phyloP scores from a whole-genome alignment of 208 protist genomes.

The Crithidia fasciculata region DNA sequence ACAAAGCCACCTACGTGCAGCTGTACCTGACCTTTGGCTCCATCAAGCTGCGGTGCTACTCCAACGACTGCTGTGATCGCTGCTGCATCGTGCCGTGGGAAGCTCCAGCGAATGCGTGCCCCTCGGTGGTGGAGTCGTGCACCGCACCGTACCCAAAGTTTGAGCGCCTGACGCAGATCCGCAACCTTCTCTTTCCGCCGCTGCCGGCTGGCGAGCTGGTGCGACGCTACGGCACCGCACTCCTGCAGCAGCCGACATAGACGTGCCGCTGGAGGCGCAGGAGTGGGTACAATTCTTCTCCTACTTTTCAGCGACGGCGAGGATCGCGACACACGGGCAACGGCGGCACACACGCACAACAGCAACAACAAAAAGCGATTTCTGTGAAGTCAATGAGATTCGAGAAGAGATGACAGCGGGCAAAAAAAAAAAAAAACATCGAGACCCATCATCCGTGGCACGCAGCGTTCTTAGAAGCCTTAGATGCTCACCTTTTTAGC shows the following conservation, averaged over 20 bases:
- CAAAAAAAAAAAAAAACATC: too few relatives aligned
- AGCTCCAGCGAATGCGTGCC: constrained; percentile 14
- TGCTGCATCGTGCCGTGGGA: constrained; percentile 78
- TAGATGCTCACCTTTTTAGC: too few relatives aligned
- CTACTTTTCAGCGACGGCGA: too few relatives aligned
- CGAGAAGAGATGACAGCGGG: too few relatives aligned
- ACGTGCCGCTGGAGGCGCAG: too few relatives aligned
- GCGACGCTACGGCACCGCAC: constrained; percentile 64
- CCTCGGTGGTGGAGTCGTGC: constrained; percentile 4
- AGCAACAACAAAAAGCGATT: too few relatives aligned
- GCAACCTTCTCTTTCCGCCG: constrained; percentile 62
- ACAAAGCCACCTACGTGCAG: constrained; percentile 80
- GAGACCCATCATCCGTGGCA: too few relatives aligned
- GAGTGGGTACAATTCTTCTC: too few relatives aligned
- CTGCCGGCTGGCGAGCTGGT: constrained; percentile 76
- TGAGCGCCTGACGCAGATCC: constrained; percentile 60
- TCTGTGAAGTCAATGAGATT: too few relatives aligned
- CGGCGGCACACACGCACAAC: too few relatives aligned
- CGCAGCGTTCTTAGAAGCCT: too few relatives aligned
- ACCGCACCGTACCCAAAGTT: constrained; percentile 64
- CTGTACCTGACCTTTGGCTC: constrained; percentile 91
- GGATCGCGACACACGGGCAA: too few relatives aligned
- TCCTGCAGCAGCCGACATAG: constrained; percentile 20
- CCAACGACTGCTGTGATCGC: constrained; percentile 82
- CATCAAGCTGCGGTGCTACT: constrained; percentile 90